phyloP scores from a whole-genome alignment of 2,329 filamentous ascomycete species.

The Colletotrichum australisinense region DNA sequence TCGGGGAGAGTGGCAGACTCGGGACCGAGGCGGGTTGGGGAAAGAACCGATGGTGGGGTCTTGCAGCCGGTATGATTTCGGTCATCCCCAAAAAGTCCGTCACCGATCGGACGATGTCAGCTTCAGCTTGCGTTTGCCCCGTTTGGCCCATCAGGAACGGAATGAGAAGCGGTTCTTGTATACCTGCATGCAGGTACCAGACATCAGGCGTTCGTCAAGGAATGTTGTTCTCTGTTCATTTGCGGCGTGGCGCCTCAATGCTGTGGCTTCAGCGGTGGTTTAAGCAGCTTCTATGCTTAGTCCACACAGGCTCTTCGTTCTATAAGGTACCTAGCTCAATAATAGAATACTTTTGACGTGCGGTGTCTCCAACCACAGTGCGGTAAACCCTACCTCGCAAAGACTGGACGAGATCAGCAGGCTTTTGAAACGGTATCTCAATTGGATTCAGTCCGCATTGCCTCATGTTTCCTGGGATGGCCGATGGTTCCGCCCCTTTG shows the following conservation, averaged over 20 bases:
- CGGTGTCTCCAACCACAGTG: neutral
- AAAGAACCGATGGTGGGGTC: conserved; percentile 2
- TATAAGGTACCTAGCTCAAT: no score
- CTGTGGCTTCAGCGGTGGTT: no score
- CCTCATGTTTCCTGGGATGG: neutral
- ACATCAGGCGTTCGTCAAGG: neutral
- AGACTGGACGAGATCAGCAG: neutral
- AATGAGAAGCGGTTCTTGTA: neutral
- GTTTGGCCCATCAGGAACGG: neutral
- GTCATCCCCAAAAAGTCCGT: conserved; percentile 36
- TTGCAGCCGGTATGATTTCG: conserved; percentile 19
- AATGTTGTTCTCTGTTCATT: neutral
- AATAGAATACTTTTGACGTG: no score
- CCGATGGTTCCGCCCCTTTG: no score
- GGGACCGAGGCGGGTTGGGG: conserved; percentile 13
- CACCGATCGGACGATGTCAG: conserved; percentile 3
- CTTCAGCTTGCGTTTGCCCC: neutral
- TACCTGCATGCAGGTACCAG: no score
- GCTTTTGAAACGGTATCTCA: neutral
- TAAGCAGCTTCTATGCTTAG: no score
- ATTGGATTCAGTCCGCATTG: neutral
- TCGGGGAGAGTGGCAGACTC: neutral
- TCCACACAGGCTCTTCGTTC: no score
- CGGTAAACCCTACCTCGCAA: neutral
- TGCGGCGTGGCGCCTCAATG: no score